Evolutionary conservation across 2,329 filamentous ascomycete genomes (phyloP).

Genomic region (Penicillium capsulatum): DNA sequence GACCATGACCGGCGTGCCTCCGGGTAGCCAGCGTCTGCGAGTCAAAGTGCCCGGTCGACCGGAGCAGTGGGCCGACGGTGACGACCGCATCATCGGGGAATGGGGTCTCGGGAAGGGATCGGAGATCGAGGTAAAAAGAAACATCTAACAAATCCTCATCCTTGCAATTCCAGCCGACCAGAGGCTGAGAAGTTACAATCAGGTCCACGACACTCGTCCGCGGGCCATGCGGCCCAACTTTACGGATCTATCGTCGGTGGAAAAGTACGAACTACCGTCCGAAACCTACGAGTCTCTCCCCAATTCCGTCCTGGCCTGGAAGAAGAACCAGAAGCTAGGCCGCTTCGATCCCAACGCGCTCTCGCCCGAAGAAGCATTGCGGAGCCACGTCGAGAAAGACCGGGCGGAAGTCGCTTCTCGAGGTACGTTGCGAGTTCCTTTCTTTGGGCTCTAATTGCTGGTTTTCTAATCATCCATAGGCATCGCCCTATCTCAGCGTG

Average conservation of each 20-base stretch:
- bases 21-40: conserved; percentile 68
- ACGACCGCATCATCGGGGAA: conserved; percentile 63
- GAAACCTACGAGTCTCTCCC: conserved; percentile 79
- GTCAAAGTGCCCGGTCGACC: conserved; percentile 62
- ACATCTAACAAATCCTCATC: conserved; percentile 4
- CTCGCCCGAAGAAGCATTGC: conserved; percentile 66
- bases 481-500: conserved; percentile 44
- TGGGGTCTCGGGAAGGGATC: conserved; percentile 40
- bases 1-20: conserved; percentile 86
- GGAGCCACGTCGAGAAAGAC: conserved; percentile 60
- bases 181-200: conserved; percentile 1
- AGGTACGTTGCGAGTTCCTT: conserved; percentile 46
- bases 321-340: conserved; percentile 89
- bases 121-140: conserved; percentile 41
- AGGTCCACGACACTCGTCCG: conserved; percentile 80
- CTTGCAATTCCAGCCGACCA: not conserved
- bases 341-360: conserved; percentile 87
- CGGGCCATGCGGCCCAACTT: conserved; percentile 71
- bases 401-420: conserved; percentile 60
- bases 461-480: conserved; percentile 24
- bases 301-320: conserved; percentile 91
- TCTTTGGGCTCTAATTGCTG: not conserved
- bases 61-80: conserved; percentile 61
- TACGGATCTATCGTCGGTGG: conserved; percentile 72
- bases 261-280: conserved; percentile 86